Percentiles rank a stretch among this genome's conserved stretches.
Evolutionary conservation across 2,329 filamentous ascomycete species (phyloP).

Genomic region (Sclerotinia borealis): DNA sequence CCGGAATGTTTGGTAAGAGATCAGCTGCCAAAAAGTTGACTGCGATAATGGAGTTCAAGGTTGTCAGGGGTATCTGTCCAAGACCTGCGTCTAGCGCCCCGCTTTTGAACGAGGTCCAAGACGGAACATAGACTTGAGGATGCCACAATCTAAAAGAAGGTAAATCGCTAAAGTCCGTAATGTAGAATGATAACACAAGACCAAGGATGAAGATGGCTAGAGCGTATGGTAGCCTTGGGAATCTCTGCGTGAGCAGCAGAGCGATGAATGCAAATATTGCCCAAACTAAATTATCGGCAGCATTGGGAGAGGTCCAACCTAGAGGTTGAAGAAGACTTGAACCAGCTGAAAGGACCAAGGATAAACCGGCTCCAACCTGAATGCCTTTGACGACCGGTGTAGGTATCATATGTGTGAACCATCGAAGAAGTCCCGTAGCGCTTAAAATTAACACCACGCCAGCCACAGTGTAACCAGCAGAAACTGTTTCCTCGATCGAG

Average conservation of each 20-base stretch:
- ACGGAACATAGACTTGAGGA: conserved; percentile 46
- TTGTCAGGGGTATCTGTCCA: conserved; percentile 84
- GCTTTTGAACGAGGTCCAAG: conserved; percentile 38
- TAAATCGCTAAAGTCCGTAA: conserved; percentile 36
- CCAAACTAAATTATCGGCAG: conserved; percentile 75
- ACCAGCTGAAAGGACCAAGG: conserved; percentile 73
- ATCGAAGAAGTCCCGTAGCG: conserved; percentile 68
- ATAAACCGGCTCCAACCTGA: conserved; percentile 84
- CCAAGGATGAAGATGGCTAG: conserved; percentile 65
- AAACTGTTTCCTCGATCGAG: conserved; percentile 65
- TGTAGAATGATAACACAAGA: conserved; percentile 54
- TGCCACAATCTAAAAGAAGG: conserved; percentile 55
- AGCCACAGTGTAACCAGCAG: conserved; percentile 76
- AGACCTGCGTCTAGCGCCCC: conserved; percentile 53
- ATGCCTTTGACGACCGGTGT: conserved; percentile 90
- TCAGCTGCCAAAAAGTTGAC: conserved; percentile 74
- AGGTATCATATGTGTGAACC: conserved; percentile 62
- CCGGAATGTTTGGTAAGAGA: conserved; percentile 61
- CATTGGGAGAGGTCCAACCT: conserved; percentile 58
- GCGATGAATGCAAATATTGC: conserved; percentile 65
- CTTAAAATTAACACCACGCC: conserved; percentile 69
- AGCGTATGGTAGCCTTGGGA: conserved; percentile 69
- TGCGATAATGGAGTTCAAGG: conserved; percentile 87
- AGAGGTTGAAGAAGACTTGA: conserved; percentile 60
- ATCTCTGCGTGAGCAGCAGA: conserved; percentile 60